Base-by-base conservation (phyloP, 148 eudicot genomes). In the Cornus suecica region DNA sequence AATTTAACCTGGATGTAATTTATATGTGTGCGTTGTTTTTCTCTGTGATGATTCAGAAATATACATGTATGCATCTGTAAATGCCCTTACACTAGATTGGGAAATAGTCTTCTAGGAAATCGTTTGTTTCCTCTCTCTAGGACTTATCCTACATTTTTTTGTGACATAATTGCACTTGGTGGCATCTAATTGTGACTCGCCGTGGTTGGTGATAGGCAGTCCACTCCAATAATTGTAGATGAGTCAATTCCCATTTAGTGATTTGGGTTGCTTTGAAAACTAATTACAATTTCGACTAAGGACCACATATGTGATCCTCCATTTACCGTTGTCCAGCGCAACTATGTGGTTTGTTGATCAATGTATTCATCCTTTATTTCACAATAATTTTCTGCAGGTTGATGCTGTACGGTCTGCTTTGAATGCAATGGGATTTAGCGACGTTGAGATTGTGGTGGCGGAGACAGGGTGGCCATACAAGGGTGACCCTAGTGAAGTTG, bases 391-490 rank as follows among this genome's bases (percentile, higher is more conserved):
- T 58, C 23, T 66, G 72, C 76, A 94, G 97, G 94, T 94, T 65
- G 99, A 94, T 85, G 88, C 99, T 16, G 84, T 94, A 6, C 83
- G 79, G 45, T 84, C 96, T 48, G 99, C 99, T 32, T 74, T 94
- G 65, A 86, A 84, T 45, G 84, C 87, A 27, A 82, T 89, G 85
- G 97, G 97, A 32, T 89, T 80, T 76, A 87, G 84, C 80, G 93
- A 88, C 70, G 80, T 91, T 8, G 93, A 94, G 66, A 90, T 94
- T 66, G 91, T 89, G 68, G 94, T 92, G 5, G 94, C 99, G 10
- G 99, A 94, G 79, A 92, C 99, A 0, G 99, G 99, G 60, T 94
- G 99, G 99, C 85, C 99, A 3, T 92, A 90, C 75, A 83, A 78
- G 70, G 99, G 99, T 5, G 97, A 89, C 69, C 81, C 86, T 61